A percentile compares a stretch with the other conserved stretches of the same genome.
Conservation (phyloP, 371 early-diverging fungal genomes). For the Mucor lusitanicus region DNA sequence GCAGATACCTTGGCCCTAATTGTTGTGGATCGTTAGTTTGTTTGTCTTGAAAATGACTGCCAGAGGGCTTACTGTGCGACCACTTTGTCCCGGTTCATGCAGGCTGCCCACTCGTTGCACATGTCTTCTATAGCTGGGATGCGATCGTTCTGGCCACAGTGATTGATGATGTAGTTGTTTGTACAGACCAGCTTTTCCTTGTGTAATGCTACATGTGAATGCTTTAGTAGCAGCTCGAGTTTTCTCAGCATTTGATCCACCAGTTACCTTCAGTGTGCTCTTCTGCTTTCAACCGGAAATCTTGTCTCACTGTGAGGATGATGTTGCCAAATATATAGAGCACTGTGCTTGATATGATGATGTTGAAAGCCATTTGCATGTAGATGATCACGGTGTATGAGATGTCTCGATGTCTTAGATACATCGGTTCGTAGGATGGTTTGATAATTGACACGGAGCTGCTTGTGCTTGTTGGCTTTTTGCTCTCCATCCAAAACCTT, state of each 20-base stretch:
- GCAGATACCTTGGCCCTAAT: conserved; percentile 68
- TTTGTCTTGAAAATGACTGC: neutral
- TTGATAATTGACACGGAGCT: neutral
- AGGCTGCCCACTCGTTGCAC: conserved; percentile 80
- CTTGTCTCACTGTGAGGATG: conserved; percentile 63
- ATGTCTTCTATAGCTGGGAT: conserved; percentile 79
- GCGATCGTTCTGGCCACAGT: conserved; percentile 68
- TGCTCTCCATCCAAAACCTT: conserved; percentile 2
- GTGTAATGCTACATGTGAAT: conserved; percentile 40
- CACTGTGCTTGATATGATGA: conserved; percentile 51
- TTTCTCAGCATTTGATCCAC: neutral
- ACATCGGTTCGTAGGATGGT: conserved; percentile 2
- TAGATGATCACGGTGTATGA: conserved; percentile 44
- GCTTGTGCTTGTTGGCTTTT: neutral
- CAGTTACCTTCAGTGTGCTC: conserved; percentile 61
- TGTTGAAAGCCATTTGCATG: conserved; percentile 63
- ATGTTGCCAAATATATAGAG: conserved; percentile 62
- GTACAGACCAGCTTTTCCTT: conserved; percentile 70
- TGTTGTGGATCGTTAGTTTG: neutral
- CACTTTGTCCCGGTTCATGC: conserved; percentile 74
- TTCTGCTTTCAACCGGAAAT: conserved; percentile 67
- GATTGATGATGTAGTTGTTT: conserved; percentile 73
- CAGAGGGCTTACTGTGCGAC: conserved; percentile 53
- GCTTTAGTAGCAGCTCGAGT: neutral
- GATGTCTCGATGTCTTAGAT: conserved; percentile 25